Evolutionary conservation across 352 stramenopile species (phyloP).

Genomic region (Phytopythium helicoides): DNA sequence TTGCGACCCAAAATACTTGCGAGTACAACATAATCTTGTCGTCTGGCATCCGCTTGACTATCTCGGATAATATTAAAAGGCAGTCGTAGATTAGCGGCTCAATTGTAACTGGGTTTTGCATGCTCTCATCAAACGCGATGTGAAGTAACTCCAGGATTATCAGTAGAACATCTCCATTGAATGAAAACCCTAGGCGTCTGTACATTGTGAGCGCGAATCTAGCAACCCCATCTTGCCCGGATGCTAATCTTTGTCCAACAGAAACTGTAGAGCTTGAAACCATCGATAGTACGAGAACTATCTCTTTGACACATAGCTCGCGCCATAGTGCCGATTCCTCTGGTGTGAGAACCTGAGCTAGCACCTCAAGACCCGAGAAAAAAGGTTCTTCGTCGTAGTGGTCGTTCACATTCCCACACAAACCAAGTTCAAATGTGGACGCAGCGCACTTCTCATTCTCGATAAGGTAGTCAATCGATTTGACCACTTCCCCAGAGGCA

Average conservation of each 20-base stretch:
- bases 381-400: too few relatives aligned
- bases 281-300: constrained; percentile 37
- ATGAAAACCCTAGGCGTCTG: constrained; percentile 37
- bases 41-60: constrained; percentile 47
- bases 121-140: constrained; percentile 36
- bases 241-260: background rate
- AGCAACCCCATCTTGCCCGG: constrained; percentile 6
- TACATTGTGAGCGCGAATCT: constrained; percentile 60
- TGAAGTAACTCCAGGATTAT: constrained; percentile 54
- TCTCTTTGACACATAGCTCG: constrained; percentile 58
- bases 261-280: constrained; percentile 1
- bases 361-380: constrained; percentile 7
- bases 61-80: constrained; percentile 29
- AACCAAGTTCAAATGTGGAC: background rate
- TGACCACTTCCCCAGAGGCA: too few relatives aligned
- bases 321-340: constrained; percentile 39
- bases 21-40: constrained; percentile 64
- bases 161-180: constrained; percentile 62
- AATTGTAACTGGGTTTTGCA: constrained; percentile 8
- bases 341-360: constrained; percentile 27
- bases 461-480: too few relatives aligned
- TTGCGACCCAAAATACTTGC: constrained; percentile 69
- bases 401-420: background rate
- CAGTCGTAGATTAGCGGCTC: constrained; percentile 44
- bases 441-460: too few relatives aligned